These are phyloP conservation scores for Phylloporus scabripes DNA, from an alignment of 768 basidiomycete genomes.

Conservation along the genomic window DNA sequence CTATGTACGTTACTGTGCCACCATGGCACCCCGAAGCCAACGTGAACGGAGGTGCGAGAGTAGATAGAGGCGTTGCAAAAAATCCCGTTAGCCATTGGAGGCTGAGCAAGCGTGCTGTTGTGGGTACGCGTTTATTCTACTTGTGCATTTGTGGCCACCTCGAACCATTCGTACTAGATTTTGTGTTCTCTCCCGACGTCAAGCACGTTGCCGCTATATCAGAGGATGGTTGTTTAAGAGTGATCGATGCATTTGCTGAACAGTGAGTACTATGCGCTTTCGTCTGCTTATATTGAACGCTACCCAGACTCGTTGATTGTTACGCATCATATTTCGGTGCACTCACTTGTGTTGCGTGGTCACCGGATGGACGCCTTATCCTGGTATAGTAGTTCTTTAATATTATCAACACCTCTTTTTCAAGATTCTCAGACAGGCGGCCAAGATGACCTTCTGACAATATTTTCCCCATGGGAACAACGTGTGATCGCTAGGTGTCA, in stretches of 20 bases:
- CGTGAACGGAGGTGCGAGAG: conserved; percentile 28
- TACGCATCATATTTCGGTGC: conserved; percentile 95
- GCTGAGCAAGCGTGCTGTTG: conserved; percentile 62
- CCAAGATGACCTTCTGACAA: conserved; percentile 93
- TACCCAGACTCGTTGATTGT: conserved; percentile 77
- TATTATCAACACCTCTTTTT: neutral
- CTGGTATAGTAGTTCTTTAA: conserved; percentile 41
- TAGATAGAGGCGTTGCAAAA: conserved; percentile 67
- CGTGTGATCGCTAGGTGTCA: conserved; percentile 94
- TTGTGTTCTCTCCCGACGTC: conserved; percentile 91
- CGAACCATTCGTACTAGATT: conserved; percentile 45
- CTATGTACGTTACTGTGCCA: conserved; percentile 74
- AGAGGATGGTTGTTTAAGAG: conserved; percentile 86
- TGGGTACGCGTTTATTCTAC: conserved; percentile 45
- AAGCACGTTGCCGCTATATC: conserved; percentile 85
- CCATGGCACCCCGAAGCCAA: conserved; percentile 72
- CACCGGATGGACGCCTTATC: conserved; percentile 91
- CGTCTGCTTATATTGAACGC: conserved; percentile 2
- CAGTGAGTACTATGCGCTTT: conserved; percentile 46
- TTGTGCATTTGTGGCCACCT: neutral
- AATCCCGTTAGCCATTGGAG: conserved; percentile 93
- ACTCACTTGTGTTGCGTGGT: conserved; percentile 88
- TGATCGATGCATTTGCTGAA: conserved; percentile 85
- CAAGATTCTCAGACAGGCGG: conserved; percentile 69
- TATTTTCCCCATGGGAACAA: conserved; percentile 93